phyloP scores from a whole-genome alignment of 371 early-diverging fungal species.

The Mucor mucedo region DNA sequence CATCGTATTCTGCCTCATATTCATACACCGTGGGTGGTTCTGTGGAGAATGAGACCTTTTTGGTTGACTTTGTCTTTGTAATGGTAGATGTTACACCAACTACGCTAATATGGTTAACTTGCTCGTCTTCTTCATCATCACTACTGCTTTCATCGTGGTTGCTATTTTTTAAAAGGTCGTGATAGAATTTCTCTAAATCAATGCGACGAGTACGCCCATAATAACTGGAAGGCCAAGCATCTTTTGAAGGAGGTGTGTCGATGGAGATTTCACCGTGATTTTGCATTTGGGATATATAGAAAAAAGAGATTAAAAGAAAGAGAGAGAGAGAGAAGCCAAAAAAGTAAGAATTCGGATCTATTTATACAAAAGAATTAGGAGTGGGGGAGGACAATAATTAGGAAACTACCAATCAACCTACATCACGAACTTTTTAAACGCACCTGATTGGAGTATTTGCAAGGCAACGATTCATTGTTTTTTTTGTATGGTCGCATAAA shows the following conservation, averaged over 20 bases:
- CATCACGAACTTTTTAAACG: conserved; percentile 17
- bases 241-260: conserved; percentile 14
- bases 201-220: conserved; percentile 25
- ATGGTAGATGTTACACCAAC: background rate
- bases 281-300: background rate
- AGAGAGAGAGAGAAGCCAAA: background rate
- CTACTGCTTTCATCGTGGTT: conserved; percentile 6
- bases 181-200: conserved; percentile 31
- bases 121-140: conserved; percentile 1
- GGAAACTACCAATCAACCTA: conserved; percentile 18
- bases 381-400: background rate
- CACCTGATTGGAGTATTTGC: conserved; percentile 12
- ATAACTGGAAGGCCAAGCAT: conserved; percentile 30
- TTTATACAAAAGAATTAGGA: background rate
- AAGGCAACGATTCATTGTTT: background rate
- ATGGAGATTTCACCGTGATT: conserved; percentile 3
- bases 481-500: background rate
- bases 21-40: conserved; percentile 42
- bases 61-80: background rate
- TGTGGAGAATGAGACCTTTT: conserved; percentile 37
- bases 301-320: background rate
- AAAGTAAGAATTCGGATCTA: background rate
- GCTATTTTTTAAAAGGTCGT: conserved; percentile 20
- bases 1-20: conserved; percentile 42
- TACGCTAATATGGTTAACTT: background rate